Percentiles rank a stretch among this genome's conserved stretches.
Evolutionary conservation across 2,329 filamentous ascomycete species (phyloP).

Genomic region (Cytospora chrysosperma): DNA sequence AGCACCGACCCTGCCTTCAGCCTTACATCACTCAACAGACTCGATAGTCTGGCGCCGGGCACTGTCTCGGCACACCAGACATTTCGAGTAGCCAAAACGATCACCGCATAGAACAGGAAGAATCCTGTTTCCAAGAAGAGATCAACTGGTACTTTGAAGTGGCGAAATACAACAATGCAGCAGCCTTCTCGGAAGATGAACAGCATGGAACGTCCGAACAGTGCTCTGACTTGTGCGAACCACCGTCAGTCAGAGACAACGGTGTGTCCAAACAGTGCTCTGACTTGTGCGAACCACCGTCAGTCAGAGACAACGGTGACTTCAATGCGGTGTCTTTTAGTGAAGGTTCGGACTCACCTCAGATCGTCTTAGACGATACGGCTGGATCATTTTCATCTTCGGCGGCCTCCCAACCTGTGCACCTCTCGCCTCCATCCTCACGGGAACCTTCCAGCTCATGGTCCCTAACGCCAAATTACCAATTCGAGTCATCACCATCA

Average conservation of each 20-base stretch:
- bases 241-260: not conserved
- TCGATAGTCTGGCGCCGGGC: slow-evolving; percentile 10
- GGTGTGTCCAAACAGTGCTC: not conserved
- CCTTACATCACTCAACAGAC: not conserved
- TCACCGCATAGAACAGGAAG: slow-evolving; percentile 12
- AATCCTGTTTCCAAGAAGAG: slow-evolving; percentile 2
- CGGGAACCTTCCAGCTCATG: not conserved
- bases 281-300: not conserved
- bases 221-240: slow-evolving; percentile 3
- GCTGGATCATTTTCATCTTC: not conserved
- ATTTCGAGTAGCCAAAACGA: not conserved
- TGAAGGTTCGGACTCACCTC: not conserved
- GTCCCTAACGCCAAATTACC: not conserved
- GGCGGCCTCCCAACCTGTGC: not conserved
- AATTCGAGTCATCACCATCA: not conserved
- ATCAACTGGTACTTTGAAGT: not conserved
- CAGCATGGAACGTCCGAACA: not conserved
- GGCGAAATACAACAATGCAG: not conserved
- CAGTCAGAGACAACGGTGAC: not conserved
- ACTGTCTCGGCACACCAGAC: slow-evolving; percentile 3
- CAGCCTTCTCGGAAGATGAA: not conserved
- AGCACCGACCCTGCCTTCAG: not conserved
- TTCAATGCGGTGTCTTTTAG: not conserved
- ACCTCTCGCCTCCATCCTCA: not conserved
- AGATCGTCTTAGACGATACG: not conserved